Evolutionary conservation across 2,329 filamentous ascomycete genomes (phyloP).

Genomic region (Cladosporium cucumerinum): DNA sequence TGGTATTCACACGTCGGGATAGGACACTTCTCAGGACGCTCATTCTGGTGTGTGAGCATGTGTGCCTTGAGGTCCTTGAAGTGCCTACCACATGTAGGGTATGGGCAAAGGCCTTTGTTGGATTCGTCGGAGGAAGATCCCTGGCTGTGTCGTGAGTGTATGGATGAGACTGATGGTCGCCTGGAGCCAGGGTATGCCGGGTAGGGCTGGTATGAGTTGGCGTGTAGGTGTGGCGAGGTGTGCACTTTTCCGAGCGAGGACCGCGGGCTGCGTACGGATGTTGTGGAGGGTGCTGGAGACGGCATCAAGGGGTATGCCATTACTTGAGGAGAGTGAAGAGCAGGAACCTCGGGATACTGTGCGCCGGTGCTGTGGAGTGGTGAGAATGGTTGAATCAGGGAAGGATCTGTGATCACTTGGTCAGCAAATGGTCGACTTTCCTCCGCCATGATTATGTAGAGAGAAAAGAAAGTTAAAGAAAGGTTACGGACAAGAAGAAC

Average conservation of each 20-base stretch:
- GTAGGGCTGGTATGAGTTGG: slow-evolving; percentile 55
- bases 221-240: slow-evolving; percentile 65
- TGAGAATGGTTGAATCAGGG: slow-evolving; percentile 54
- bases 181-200: slow-evolving; percentile 41
- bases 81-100: slow-evolving; percentile 76
- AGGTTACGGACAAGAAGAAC: slow-evolving; percentile 42
- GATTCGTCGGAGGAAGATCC: slow-evolving; percentile 39
- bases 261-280: slow-evolving; percentile 44
- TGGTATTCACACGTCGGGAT: slow-evolving; percentile 91
- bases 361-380: slow-evolving; percentile 41
- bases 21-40: slow-evolving; percentile 90
- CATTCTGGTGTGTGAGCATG: slow-evolving; percentile 88
- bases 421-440: slow-evolving; percentile 6
- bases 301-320: slow-evolving; percentile 47
- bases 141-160: slow-evolving; percentile 62
- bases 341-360: slow-evolving; percentile 41
- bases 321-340: slow-evolving; percentile 38
- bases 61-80: slow-evolving; percentile 94
- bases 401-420: slow-evolving; percentile 48
- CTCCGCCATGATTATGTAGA: slow-evolving; percentile 18
- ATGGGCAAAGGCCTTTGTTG: slow-evolving; percentile 71
- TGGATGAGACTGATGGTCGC: slow-evolving; percentile 67
- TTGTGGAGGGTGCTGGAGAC: slow-evolving; percentile 63
- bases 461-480: slow-evolving; percentile 24
- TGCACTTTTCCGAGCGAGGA: slow-evolving; percentile 34